Percentiles rank a stretch among this genome's conserved stretches.
phyloP scores from a whole-genome alignment of 805 yeast genomes.

The Saturnispora mendoncae region DNA sequence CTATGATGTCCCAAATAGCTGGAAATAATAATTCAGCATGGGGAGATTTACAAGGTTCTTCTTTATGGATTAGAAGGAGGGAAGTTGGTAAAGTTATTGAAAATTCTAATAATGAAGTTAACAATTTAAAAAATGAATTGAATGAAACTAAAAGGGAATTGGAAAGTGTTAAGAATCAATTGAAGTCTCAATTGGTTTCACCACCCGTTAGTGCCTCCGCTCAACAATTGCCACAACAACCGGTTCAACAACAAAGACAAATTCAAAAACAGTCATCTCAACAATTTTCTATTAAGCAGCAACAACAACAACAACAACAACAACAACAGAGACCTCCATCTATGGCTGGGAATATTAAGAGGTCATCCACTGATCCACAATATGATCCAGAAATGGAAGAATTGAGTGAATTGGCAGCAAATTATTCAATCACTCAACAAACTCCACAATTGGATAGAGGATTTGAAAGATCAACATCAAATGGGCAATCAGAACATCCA shows the following conservation, averaged over 20 bases:
- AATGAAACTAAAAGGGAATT: conserved; percentile 12
- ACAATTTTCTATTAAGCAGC: no score
- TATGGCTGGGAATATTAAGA: conserved; percentile 2
- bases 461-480: conserved; percentile 3
- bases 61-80: conserved; percentile 20
- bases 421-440: conserved; percentile 23
- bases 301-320: conserved; percentile 12
- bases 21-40: conserved; percentile 1
- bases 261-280: no score
- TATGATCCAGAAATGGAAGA: conserved; percentile 26
- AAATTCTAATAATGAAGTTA: conserved; percentile 5
- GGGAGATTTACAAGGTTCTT: conserved; percentile 7
- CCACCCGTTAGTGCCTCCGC: conserved; percentile 6
- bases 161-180: conserved; percentile 11
- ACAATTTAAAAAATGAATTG: conserved; percentile 1
- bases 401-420: conserved; percentile 26
- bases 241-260: background rate
- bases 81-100: conserved; percentile 18
- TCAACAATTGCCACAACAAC: background rate
- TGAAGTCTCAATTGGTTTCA: no score
- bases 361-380: conserved; percentile 16
- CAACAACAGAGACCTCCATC: conserved; percentile 7
- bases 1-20: conserved; percentile 56
- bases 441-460: conserved; percentile 16
- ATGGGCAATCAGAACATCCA: conserved; percentile 2